A percentile compares a stretch with the other conserved stretches of the same genome.
These are phyloP conservation scores for Pilasporangium apinafurcum DNA, from an alignment of 352 stramenopile genomes.

Conservation along the genomic window DNA sequence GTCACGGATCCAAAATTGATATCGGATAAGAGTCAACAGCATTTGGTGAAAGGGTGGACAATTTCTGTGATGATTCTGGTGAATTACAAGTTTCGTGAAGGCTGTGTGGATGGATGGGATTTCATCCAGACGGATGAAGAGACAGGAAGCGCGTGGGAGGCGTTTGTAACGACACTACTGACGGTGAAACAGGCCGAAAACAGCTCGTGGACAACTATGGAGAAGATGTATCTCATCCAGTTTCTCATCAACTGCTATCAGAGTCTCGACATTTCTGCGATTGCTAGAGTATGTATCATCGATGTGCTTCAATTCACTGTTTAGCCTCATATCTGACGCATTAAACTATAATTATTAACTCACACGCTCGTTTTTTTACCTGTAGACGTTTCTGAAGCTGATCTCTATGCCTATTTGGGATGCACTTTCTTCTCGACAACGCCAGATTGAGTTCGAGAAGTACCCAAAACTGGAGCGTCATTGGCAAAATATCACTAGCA, in stretches of 20 bases:
- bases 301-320: neutral
- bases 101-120: constrained; percentile 1
- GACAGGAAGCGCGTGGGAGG: constrained; percentile 17
- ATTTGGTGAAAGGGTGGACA: constrained; percentile 34
- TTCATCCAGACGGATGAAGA: constrained; percentile 9
- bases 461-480: constrained; percentile 63
- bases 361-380: no score
- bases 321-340: no score
- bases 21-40: constrained; percentile 14
- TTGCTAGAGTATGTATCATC: constrained; percentile 18
- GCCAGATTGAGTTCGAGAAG: constrained; percentile 50
- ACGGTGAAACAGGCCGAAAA: constrained; percentile 5
- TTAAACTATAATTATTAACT: no score
- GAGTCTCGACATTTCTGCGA: constrained; percentile 39
- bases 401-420: constrained; percentile 61
- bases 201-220: constrained; percentile 21
- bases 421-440: constrained; percentile 47
- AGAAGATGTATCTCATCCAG: constrained; percentile 46
- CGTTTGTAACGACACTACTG: constrained; percentile 33
- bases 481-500: constrained; percentile 37
- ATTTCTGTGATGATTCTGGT: constrained; percentile 41
- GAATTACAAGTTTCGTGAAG: constrained; percentile 10
- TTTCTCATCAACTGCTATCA: constrained; percentile 61
- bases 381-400: constrained; percentile 39
- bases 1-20: constrained; percentile 2